Evolutionary conservation across 148 eudicot species (phyloP).

Genomic region (Agrostemma githago): DNA sequence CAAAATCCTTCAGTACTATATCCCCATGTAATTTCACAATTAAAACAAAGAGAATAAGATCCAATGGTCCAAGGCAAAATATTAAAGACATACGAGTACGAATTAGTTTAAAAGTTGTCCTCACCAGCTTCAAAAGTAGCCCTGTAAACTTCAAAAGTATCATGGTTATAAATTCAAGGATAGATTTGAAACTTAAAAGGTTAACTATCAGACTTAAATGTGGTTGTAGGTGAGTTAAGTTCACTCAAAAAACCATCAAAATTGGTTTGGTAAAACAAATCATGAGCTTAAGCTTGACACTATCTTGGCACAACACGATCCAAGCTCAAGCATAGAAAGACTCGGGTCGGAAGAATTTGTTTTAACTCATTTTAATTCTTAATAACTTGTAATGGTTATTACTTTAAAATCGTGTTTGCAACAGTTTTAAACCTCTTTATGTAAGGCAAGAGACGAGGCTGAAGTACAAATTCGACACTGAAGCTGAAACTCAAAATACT

Average conservation of each 20-base stretch:
- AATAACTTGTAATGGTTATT: neutral
- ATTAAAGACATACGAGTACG: neutral
- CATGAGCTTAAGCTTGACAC: neutral
- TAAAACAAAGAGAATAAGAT: neutral
- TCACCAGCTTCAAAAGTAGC: neutral
- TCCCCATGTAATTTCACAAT: slow-evolving; percentile 36
- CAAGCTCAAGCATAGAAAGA: neutral
- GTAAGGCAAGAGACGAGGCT: too few species aligned
- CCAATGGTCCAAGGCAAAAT: neutral
- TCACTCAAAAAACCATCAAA: neutral
- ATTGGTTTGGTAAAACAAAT: neutral
- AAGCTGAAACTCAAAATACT: slow-evolving; percentile 8
- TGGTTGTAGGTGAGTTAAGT: neutral
- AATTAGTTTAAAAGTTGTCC: neutral
- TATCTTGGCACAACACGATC: too few species aligned
- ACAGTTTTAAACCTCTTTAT: too few species aligned
- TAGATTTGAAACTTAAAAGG: neutral
- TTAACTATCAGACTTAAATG: neutral
- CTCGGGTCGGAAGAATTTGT: neutral
- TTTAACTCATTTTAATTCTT: too few species aligned
- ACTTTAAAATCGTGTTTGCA: too few species aligned
- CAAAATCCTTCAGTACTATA: slow-evolving; percentile 46
- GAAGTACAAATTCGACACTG: neutral
- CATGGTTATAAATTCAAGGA: neutral
- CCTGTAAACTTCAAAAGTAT: neutral